Base-by-base conservation (phyloP, 73 alveolate species). In the Paramecium sonneborni region DNA sequence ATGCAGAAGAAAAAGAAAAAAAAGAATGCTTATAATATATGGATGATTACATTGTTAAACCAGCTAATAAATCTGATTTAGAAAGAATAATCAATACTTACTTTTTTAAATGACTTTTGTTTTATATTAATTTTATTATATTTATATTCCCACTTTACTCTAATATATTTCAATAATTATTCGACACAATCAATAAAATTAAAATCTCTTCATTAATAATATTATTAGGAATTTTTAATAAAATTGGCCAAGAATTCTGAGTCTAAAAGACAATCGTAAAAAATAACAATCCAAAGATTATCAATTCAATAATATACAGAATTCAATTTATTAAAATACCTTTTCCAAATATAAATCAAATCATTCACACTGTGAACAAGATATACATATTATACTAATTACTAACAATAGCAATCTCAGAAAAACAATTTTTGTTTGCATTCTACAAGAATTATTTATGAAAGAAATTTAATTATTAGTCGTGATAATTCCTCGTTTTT, bases 211-310 rank as follows among this genome's bases (percentile, higher is more conserved):
- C 96, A 92, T 41, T 92, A 93, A 12, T 94, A 96, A 68, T 89
- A 92, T 20, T 96, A 93, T 93, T 96, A 95, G 94, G 85, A 93
- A 37, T 85, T 94, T 84, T 92, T 98, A 55, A 82, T 62, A 12
- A 87, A 95, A 69, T 93, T 98, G 9, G 96, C 98, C 38, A 52
- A 95, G 52, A 90, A 95, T 62, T 96, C 94, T 43, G 99, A 98
- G 99, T 18, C 99, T 99, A 0, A 94, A 95, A 76, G 99, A 99
- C 3, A 97, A 98, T 35, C 99, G 99, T 2, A 98, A 98, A 93
- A 93, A 98, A 76, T 96, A 99, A 14, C 67, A 99, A 52, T 94
- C 95, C 98, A 30, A 96, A 96, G 55, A 97, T 98, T 74, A 95
- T 98, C 52, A 95, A 92, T 72, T 99, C 99, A 5, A 58, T 98